phyloP scores from a whole-genome alignment of 2,329 filamentous ascomycete genomes.

The Stromatinia cepivora region DNA sequence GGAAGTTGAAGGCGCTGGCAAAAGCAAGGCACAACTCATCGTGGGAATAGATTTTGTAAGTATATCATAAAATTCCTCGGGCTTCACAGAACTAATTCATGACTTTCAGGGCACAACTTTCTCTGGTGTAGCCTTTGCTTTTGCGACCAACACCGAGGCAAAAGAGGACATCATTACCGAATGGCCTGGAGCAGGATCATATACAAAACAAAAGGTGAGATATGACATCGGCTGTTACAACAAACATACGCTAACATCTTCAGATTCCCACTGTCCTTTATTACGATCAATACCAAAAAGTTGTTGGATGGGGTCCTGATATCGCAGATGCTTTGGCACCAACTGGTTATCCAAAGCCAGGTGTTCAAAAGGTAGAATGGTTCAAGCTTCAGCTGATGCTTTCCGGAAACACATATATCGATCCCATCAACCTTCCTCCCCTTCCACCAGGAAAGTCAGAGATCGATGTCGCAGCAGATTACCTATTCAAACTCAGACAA shows the following conservation, averaged over 20 bases:
- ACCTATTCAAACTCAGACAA: slow-evolving; percentile 95
- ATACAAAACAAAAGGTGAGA: slow-evolving; percentile 94
- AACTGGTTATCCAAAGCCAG: slow-evolving; percentile 95
- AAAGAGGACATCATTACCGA: slow-evolving; percentile 99
- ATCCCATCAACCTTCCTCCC: slow-evolving; percentile 96
- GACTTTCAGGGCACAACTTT: slow-evolving; percentile 82
- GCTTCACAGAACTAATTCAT: slow-evolving; percentile 24
- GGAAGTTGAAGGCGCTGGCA: slow-evolving; percentile 84
- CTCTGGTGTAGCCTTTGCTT: slow-evolving; percentile 91
- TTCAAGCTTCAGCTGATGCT: slow-evolving; percentile 99
- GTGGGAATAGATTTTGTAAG: slow-evolving; percentile 98
- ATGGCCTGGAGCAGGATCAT: slow-evolving; percentile 96
- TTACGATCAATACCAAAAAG: slow-evolving; percentile 99
- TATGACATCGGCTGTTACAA: slow-evolving; percentile 8
- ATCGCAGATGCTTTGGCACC: slow-evolving; percentile 95
- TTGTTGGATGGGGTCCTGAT: slow-evolving; percentile 98
- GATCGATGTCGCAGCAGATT: slow-evolving; percentile 98
- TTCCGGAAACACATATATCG: slow-evolving; percentile 97
- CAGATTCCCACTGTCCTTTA: slow-evolving; percentile 99
- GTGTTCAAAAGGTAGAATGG: slow-evolving; percentile 99
- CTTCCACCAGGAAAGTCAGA: slow-evolving; percentile 97
- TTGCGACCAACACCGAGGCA: slow-evolving; percentile 93
- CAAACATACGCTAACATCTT: slow-evolving; percentile 29
- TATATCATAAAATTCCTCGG: slow-evolving; percentile 36
- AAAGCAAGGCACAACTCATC: slow-evolving; percentile 95